Evolutionary conservation across 2,329 filamentous ascomycete genomes (phyloP).

Genomic region (Xylariaceae sp.): DNA sequence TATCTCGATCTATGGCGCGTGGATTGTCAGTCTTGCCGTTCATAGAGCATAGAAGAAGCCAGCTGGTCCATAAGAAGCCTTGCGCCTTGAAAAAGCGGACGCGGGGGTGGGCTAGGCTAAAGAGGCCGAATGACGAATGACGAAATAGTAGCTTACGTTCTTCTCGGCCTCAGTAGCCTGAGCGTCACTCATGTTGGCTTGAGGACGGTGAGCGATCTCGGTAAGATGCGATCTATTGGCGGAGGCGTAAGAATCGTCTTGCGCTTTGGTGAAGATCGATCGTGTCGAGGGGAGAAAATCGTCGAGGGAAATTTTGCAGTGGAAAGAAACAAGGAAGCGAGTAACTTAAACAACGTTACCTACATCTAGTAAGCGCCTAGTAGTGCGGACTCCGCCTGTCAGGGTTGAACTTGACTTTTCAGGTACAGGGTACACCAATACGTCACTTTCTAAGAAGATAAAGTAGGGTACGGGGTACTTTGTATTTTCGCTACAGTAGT

Average conservation of each 20-base stretch:
- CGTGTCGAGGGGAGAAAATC: conserved; percentile 16
- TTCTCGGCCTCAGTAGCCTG: conserved; percentile 95
- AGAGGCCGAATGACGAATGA: conserved; percentile 3
- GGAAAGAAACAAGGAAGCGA: conserved; percentile 23
- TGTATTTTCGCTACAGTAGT: no score
- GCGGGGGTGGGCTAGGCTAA: conserved; percentile 6
- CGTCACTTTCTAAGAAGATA: neutral
- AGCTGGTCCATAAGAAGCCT: conserved; percentile 19
- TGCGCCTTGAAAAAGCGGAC: neutral
- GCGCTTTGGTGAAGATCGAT: conserved; percentile 19
- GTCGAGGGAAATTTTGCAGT: conserved; percentile 30
- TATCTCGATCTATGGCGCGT: conserved; percentile 63
- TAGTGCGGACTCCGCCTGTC: neutral
- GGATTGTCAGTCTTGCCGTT: conserved; percentile 23
- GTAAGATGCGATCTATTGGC: conserved; percentile 19
- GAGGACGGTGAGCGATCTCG: conserved; percentile 28
- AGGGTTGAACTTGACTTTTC: neutral
- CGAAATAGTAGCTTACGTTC: conserved; percentile 62
- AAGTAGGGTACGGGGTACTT: neutral
- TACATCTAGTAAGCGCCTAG: no score
- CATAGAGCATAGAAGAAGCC: conserved; percentile 26
- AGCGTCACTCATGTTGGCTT: conserved; percentile 79
- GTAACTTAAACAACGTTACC: neutral
- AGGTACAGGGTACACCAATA: neutral
- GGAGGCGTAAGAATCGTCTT: conserved; percentile 3